Conservation (phyloP, 805 yeast species). For the Saccharomycopsis schoenii region DNA sequence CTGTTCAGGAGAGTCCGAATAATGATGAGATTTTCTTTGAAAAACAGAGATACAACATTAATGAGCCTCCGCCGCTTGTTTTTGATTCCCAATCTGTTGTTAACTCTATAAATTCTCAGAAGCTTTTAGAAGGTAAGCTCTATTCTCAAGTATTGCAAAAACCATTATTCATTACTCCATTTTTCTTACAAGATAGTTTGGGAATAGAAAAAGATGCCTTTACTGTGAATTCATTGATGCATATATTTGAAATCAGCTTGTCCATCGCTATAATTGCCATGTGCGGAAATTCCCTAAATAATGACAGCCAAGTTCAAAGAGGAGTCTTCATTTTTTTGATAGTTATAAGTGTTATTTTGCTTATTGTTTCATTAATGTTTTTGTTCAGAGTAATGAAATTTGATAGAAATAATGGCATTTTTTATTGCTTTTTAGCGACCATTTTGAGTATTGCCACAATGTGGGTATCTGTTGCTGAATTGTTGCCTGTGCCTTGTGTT, state of each 20-base stretch:
- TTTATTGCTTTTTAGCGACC: conserved; percentile 30
- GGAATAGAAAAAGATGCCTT: conserved; percentile 14
- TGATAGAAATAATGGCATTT: conserved; percentile 32
- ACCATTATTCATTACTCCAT: conserved; percentile 13
- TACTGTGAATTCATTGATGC: conserved; percentile 15
- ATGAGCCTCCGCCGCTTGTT: neutral
- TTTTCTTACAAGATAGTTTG: conserved; percentile 10
- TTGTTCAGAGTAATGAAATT: conserved; percentile 30
- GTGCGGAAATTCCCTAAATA: conserved; percentile 15
- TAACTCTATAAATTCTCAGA: conserved; percentile 4
- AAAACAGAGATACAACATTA: neutral
- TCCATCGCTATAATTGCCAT: conserved; percentile 14
- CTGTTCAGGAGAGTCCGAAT: neutral
- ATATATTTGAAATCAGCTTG: conserved; percentile 12
- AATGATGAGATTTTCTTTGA: neutral
- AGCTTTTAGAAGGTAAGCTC: conserved; percentile 11
- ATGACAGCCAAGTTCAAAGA: conserved; percentile 22
- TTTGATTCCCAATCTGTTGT: neutral
- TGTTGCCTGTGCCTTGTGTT: conserved; percentile 15
- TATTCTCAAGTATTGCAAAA: conserved; percentile 14
- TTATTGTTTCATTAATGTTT: conserved; percentile 29
- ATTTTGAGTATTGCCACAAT: conserved; percentile 30
- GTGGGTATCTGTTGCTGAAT: conserved; percentile 18
- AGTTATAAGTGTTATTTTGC: conserved; percentile 28
- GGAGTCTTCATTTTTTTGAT: conserved; percentile 31